Percentiles rank a stretch among this genome's conserved stretches.
Evolutionary conservation across 345 rosid genomes (phyloP).

Genomic region (Pelargonium nanum): DNA sequence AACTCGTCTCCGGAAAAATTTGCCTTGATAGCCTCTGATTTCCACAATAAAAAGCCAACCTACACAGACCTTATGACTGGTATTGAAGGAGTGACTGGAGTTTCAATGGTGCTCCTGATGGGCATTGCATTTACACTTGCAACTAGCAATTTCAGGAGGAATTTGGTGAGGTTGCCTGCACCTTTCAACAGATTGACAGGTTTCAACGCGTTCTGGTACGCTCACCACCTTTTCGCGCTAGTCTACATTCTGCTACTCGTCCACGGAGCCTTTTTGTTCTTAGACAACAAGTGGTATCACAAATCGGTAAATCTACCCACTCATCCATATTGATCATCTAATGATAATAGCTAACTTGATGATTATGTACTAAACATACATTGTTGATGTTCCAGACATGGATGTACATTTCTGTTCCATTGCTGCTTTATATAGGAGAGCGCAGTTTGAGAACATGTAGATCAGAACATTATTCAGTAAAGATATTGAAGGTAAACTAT

Average conservation of each 20-base stretch:
- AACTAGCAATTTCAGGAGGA: slow-evolving; percentile 52
- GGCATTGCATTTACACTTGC: slow-evolving; percentile 61
- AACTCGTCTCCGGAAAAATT: slow-evolving; percentile 52
- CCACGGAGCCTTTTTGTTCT: slow-evolving; percentile 70
- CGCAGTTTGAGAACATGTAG: slow-evolving; percentile 66
- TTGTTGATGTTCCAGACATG: slow-evolving; percentile 57
- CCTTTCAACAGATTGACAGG: slow-evolving; percentile 81
- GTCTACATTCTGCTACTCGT: slow-evolving; percentile 70
- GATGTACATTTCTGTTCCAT: slow-evolving; percentile 77
- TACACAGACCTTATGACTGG: slow-evolving; percentile 47
- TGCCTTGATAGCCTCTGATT: slow-evolving; percentile 43
- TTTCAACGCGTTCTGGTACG: slow-evolving; percentile 95
- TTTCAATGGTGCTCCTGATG: slow-evolving; percentile 60
- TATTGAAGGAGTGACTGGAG: slow-evolving; percentile 69
- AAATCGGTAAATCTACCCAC: slow-evolving; percentile 52
- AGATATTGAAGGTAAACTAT: slow-evolving; percentile 47
- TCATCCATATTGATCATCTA: not conserved
- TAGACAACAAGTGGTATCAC: slow-evolving; percentile 52
- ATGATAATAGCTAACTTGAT: not conserved
- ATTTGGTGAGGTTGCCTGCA: slow-evolving; percentile 56
- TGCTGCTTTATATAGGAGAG: slow-evolving; percentile 69
- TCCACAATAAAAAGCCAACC: slow-evolving; percentile 52
- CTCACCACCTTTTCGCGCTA: slow-evolving; percentile 74
- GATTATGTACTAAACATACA: not conserved
- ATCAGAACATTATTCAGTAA: slow-evolving; percentile 63